phyloP scores from a whole-genome alignment of 2,329 filamentous ascomycete genomes.

The Zymoseptoria tritici region DNA sequence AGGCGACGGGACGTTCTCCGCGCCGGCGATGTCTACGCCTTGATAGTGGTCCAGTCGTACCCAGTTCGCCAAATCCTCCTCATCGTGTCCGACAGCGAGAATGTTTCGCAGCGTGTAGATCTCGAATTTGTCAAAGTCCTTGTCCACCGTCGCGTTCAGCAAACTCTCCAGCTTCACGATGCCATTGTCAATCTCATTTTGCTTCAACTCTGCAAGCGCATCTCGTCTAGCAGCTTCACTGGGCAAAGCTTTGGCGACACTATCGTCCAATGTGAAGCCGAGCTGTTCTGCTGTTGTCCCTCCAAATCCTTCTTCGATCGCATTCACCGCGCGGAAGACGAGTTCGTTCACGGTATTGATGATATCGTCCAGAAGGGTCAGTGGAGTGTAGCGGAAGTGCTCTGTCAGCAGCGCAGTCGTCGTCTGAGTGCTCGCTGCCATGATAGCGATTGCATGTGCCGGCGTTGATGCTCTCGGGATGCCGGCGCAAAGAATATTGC shows the following conservation, averaged over 20 bases:
- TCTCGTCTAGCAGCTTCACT: slow-evolving; percentile 27
- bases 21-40: slow-evolving; percentile 33
- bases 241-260: slow-evolving; percentile 7
- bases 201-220: slow-evolving; percentile 27
- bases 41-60: slow-evolving; percentile 81
- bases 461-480: not conserved
- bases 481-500: not conserved
- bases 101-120: slow-evolving; percentile 83
- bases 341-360: slow-evolving; percentile 95
- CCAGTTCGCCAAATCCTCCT: slow-evolving; percentile 61
- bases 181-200: slow-evolving; percentile 70
- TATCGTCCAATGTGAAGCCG: slow-evolving; percentile 53
- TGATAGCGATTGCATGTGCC: slow-evolving; percentile 16
- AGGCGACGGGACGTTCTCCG: slow-evolving; percentile 46
- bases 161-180: slow-evolving; percentile 44
- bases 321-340: slow-evolving; percentile 80
- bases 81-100: slow-evolving; percentile 39
- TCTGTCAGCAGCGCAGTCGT: slow-evolving; percentile 70
- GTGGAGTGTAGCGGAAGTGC: slow-evolving; percentile 89
- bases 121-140: slow-evolving; percentile 47
- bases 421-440: slow-evolving; percentile 40
- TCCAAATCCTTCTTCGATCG: slow-evolving; percentile 75
- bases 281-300: slow-evolving; percentile 65
- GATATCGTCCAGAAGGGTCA: slow-evolving; percentile 91
- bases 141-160: slow-evolving; percentile 43